Conservation (phyloP, 202 grass and related monocot genomes). For the Zizania palustris region DNA sequence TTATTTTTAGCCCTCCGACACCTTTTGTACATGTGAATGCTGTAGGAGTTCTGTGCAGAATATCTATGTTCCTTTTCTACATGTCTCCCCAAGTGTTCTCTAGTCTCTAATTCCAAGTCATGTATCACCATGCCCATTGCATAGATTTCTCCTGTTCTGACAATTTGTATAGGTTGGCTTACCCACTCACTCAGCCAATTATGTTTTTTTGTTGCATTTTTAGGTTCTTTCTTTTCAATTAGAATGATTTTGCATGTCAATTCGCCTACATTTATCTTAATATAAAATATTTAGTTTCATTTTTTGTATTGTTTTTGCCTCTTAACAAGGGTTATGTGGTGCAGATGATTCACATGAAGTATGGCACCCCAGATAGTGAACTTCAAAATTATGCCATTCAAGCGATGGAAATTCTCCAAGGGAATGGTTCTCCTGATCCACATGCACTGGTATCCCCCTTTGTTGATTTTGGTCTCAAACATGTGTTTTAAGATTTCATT, state of each 20-base stretch:
- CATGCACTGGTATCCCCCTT: constrained; percentile 70
- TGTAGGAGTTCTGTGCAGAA: background rate
- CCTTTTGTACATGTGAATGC: background rate
- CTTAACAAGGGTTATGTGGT: constrained; percentile 38
- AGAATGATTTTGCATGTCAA: constrained; percentile 5
- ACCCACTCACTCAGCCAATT: constrained; percentile 17
- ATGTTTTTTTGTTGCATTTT: constrained; percentile 15
- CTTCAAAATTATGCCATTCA: constrained; percentile 85
- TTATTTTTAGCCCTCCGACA: background rate
- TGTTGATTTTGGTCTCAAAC: constrained; percentile 34
- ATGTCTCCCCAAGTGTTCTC: background rate
- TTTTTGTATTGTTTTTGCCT: constrained; percentile 24
- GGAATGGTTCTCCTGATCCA: constrained; percentile 72
- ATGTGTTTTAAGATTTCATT: constrained; percentile 19
- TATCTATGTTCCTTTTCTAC: background rate
- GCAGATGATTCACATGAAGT: constrained; percentile 93
- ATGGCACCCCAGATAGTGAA: constrained; percentile 66
- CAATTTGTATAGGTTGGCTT: background rate
- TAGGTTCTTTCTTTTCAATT: constrained; percentile 33
- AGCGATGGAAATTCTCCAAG: constrained; percentile 87
- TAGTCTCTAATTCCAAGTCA: background rate
- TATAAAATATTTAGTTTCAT: background rate
- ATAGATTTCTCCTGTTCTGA: constrained; percentile 1
- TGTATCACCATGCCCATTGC: background rate
- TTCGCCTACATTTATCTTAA: constrained; percentile 17